Base-by-base conservation (phyloP, 495 filamentous ascomycete species). In the Penicillium lividum region DNA sequence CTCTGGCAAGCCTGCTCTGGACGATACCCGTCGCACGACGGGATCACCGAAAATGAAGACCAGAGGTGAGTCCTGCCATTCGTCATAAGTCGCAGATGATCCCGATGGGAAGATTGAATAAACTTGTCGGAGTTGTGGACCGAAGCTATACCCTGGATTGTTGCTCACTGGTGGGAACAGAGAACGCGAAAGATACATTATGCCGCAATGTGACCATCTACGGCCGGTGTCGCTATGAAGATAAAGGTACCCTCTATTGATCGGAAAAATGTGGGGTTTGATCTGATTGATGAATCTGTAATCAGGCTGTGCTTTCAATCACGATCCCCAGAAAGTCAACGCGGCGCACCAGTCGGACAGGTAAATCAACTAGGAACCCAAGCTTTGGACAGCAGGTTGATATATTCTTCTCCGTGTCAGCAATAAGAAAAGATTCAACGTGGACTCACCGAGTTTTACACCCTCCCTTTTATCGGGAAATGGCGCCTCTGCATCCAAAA, bases 171-270 rank as follows among this genome's bases (percentile, higher is more conserved):
- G 30, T 46, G 57, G 29, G 27, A 56, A 46, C 54, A 87, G 85
- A 87, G 66, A 84, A 84, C 66, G 77, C 88, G 54, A 96, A 93
- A 73, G 92, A 93, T 63, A 96, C 90, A 0, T 80, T 94, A 28
- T 98, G 93, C 76, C 86, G 93, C 61, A 97, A 98, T 72, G 86
- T 98, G 11, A 84, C 91, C 38, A 96, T 98, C 58, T 97, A 96
- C 72, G 93, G 93, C 30, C 87, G 92, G 70, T 98, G 93, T 72
- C 88, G 90, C 51, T 96, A 89, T 73, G 89, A 94, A 74, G 90
- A 94, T 66, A 89, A 92, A 77, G 90, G 81, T 84, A 68, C 11
- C 36, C 38, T 40, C 38, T 33, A 9, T 53, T 25, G 18, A 47
- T 18, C 28, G 43, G 42, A 33, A 16, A 16, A 58, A 3, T 15